Base-by-base conservation (phyloP, 2,329 filamentous ascomycete species). In the Penicillium sp. region DNA sequence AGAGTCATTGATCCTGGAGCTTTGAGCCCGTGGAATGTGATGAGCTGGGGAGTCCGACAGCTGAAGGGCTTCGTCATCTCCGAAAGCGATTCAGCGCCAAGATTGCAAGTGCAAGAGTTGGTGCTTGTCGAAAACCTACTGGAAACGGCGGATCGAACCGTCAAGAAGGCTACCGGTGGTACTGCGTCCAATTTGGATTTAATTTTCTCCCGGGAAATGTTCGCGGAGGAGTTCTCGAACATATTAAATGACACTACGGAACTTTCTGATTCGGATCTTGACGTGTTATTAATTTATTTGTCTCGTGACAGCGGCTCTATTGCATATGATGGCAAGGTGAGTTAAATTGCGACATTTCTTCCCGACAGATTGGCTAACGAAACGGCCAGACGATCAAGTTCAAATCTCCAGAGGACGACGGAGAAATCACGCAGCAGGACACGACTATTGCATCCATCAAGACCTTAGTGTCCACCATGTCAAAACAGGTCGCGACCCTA, bases 361-460 rank as follows among this genome's bases (percentile, higher is more conserved):
- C 3, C 13, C 36, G 29, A 38, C 1, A 46, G 6, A 52, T 60
- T 68, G 59, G 70, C 51, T 27, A 54, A 48, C 32, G 43, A 40
- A 21, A 43, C 22, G 8, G 18, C n/a, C 75, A 85, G 60, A 90
- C 86, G 0, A 81, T 99, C 62, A 92, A 89, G 69, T 87, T 97
- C 71, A 88, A 84, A 63, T 73, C 74, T 0, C 69, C 81, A 0
- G 77, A 79, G 3, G 79, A 83, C 48, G 61, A 68, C 1, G 62
- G 69, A 11, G 73, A 79, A 1, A 87, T 97, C 59, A 89, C 89
- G 1, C 78, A 86, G 53, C 88, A 95, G 64, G 94, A 99, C 74
- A 78, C 80, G 4, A 88, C 90, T 1, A 90, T 97, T 58, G 92
- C 92, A 1, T 88, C 88, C 47, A 80, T 99, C 14, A 86, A 88